A percentile compares a stretch with the other conserved stretches of the same genome.
These are phyloP conservation scores for Tagetes erecta DNA, from an alignment of 129 eudicot genomes.

Conservation along the genomic window DNA sequence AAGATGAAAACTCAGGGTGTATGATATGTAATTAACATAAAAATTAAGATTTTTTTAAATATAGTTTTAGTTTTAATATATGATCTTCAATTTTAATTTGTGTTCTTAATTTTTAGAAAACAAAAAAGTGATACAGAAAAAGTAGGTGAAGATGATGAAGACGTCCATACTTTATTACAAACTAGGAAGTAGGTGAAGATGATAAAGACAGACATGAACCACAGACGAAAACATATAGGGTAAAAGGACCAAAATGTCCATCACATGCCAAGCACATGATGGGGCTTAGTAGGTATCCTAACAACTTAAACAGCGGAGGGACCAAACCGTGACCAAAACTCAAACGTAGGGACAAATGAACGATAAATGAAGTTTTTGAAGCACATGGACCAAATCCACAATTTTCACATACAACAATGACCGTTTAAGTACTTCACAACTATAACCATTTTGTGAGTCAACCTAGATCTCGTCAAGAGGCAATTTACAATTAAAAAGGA, in stretches of 20 bases:
- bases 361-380: background rate
- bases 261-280: background rate
- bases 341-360: background rate
- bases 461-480: background rate
- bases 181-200: background rate
- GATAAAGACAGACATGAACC: background rate
- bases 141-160: no score
- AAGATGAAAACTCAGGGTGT: background rate
- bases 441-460: background rate
- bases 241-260: background rate
- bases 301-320: background rate
- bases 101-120: background rate
- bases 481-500: background rate
- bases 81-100: background rate
- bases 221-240: background rate
- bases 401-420: background rate
- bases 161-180: no score
- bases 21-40: background rate
- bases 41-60: background rate
- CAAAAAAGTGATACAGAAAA: background rate
- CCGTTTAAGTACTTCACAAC: background rate
- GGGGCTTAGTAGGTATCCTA: conserved; percentile 4
- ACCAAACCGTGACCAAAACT: background rate
- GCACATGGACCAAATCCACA: background rate
- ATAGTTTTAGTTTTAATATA: background rate